phyloP scores from a whole-genome alignment of 1,139 yeast species.

The Blastobotrys malaysiensis region DNA sequence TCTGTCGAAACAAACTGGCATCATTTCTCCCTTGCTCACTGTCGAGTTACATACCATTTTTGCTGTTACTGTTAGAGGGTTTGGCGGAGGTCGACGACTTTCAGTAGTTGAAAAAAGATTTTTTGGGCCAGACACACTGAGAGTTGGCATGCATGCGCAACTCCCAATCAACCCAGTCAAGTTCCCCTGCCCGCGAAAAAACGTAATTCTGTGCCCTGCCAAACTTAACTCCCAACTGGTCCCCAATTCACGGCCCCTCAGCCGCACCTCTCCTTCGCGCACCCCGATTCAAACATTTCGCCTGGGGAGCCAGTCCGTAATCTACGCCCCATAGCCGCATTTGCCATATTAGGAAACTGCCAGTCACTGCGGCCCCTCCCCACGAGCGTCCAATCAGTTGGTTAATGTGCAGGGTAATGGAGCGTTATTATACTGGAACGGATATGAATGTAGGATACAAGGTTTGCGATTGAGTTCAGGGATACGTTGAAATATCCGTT shows the following conservation, averaged over 20 bases:
- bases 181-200: neutral
- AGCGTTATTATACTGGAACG: too few relatives aligned
- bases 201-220: neutral
- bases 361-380: neutral
- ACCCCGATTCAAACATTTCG: neutral
- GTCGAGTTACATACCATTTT: slow-evolving; percentile 17
- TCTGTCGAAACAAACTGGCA: slow-evolving; percentile 6
- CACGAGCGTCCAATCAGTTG: neutral
- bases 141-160: neutral
- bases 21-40: neutral
- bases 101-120: neutral
- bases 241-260: neutral
- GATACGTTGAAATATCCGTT: too few relatives aligned
- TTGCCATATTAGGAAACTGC: neutral
- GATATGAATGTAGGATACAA: too few relatives aligned
- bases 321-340: neutral
- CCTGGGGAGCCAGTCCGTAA: neutral
- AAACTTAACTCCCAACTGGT: neutral
- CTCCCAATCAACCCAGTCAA: neutral
- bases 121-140: neutral
- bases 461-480: too few relatives aligned
- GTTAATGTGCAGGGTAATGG: too few relatives aligned
- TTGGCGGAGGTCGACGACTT: neutral
- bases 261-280: neutral
- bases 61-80: slow-evolving; percentile 9